A percentile compares a stretch with the other conserved stretches of the same genome.
Evolutionary conservation across 805 yeast genomes (phyloP).

Genomic region (Alloascoidea hylecoeti): DNA sequence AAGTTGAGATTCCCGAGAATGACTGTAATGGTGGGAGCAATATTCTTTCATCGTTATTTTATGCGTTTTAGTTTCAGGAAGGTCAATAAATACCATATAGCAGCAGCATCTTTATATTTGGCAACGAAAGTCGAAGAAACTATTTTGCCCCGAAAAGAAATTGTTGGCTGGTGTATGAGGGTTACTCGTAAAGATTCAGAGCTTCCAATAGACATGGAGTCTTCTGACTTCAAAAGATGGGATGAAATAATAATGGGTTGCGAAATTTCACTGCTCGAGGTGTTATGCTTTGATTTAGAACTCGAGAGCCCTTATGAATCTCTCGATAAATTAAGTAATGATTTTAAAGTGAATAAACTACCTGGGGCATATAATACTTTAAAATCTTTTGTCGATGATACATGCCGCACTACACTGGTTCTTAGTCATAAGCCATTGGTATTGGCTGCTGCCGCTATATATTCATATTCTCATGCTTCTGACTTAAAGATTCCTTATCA

Average conservation of each 20-base stretch:
- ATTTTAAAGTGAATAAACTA: constrained; percentile 10
- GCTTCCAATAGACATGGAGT: constrained; percentile 26
- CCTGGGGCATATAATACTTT: constrained; percentile 15
- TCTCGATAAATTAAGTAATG: constrained; percentile 8
- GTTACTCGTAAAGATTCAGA: constrained; percentile 27
- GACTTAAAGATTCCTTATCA: too few species aligned
- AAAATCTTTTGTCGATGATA: constrained; percentile 22
- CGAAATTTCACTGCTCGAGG: constrained; percentile 30
- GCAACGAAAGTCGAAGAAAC: constrained; percentile 43
- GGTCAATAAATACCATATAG: constrained; percentile 34
- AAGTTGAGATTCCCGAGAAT: constrained; percentile 30
- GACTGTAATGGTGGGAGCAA: constrained; percentile 32
- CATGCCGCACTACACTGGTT: constrained; percentile 20
- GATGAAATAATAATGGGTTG: constrained; percentile 27
- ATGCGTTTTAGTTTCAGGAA: constrained; percentile 26
- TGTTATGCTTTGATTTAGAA: constrained; percentile 32
- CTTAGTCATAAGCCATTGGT: constrained; percentile 15
- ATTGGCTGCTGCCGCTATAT: constrained; percentile 22
- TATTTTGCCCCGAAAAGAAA: constrained; percentile 29
- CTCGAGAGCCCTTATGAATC: constrained; percentile 19
- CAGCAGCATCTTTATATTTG: constrained; percentile 33
- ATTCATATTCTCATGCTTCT: constrained; percentile 22
- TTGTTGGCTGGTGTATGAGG: constrained; percentile 32
- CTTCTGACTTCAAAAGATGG: constrained; percentile 36
- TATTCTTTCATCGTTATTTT: constrained; percentile 36